Conservation (phyloP, 140 eudicot genomes). For the Anethum foeniculum region DNA sequence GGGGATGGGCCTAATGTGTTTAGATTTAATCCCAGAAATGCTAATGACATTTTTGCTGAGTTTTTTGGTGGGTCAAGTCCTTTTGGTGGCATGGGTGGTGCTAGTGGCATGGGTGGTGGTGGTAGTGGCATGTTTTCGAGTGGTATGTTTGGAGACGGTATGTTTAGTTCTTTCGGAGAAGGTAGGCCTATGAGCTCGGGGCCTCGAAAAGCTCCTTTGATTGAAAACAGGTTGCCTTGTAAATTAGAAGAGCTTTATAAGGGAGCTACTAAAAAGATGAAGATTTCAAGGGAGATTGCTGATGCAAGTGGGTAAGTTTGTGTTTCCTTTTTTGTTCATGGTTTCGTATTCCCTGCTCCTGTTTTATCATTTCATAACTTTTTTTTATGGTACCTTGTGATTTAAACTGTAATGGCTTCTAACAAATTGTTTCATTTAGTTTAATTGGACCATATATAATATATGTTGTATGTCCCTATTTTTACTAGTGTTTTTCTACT, state of each 20-base stretch:
- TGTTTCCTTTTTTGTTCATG: background rate
- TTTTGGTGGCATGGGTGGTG: background rate
- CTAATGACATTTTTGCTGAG: conserved; percentile 2
- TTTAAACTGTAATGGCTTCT: background rate
- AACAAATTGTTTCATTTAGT: background rate
- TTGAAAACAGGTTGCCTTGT: conserved; percentile 6
- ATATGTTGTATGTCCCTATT: too few relatives aligned
- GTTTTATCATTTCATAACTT: too few relatives aligned
- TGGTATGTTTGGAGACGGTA: background rate
- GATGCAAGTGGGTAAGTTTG: background rate
- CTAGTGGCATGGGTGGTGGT: background rate
- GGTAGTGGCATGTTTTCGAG: background rate
- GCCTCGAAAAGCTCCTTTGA: background rate
- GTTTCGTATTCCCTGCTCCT: background rate
- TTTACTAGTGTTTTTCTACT: background rate
- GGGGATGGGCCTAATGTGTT: conserved; percentile 6
- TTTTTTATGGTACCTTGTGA: background rate
- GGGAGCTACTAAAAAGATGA: conserved; percentile 6
- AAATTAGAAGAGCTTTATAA: background rate
- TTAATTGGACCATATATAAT: too few relatives aligned
- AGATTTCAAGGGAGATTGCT: background rate
- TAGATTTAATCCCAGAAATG: conserved; percentile 3
- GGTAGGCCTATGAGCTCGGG: conserved; percentile 5
- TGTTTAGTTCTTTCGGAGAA: background rate
- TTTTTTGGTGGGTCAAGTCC: conserved; percentile 6